Evolutionary conservation across 208 protist species (phyloP), one percentile per base, ranked within the genome.

Genomic region (Strigomonas culicis): DNA sequence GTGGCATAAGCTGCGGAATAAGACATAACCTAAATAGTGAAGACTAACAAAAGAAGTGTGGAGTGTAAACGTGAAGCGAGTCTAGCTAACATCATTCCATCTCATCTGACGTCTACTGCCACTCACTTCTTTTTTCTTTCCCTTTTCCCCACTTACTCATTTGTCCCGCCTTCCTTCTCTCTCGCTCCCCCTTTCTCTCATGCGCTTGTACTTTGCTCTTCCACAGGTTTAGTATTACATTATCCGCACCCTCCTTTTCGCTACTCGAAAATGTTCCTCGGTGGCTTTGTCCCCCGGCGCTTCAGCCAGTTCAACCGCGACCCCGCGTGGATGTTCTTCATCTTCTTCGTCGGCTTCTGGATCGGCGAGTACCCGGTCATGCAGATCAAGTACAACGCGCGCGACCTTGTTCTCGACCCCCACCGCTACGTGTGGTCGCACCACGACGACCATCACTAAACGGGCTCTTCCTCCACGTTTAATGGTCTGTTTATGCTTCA

Each of bases 361-460:
- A 60, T 80, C 36, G 86, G 88, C 46, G 88, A 94, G 66, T 94
- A 94, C 68, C 84, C 82, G 19, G 82, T 83, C 51, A 82, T 94
- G 79, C 72, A 80, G 59, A 83, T 90, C 70, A 94, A 94, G 74
- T 90, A 88, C 71, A 94, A 92, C 74, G 85, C 88, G 8, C 86
- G 81, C 27, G 83, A 88, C 66, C 68, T 92, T 36, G 63, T 92
- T 19, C 70, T 82, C 61, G 88, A 94, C 57, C 88, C 88, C 34
- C 88, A 92, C 79, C 88, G 88, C 66, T 94, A 94, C 73, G 79
- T 92, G 13, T 94, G 86, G 83, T 84, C 75, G 36, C 77, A 84
- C 70, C 85, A 82, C 34, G 82, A 90, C 62, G 88, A 92, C 30
- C 85, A 90, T 59, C 85, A 94, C 81, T 92, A 89, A 82, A 28